Conservation (phyloP, 2,329 filamentous ascomycete genomes). For the Aureobasidium sp. region DNA sequence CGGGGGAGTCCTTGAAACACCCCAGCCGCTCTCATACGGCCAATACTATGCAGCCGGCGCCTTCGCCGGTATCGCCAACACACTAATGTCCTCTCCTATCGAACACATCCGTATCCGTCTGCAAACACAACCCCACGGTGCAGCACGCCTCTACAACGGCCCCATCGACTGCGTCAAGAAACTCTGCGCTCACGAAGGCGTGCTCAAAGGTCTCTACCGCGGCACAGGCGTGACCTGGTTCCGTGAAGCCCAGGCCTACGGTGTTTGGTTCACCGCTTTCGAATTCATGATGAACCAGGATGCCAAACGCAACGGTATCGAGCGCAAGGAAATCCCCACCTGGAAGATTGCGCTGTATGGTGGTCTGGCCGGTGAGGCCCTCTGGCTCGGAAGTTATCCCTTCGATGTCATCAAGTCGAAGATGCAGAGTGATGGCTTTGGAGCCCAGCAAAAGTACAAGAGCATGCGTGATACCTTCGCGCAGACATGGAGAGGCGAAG, state of each 20-base stretch:
- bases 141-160: conserved; percentile 66
- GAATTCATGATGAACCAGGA: conserved; percentile 95
- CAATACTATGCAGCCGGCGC: conserved; percentile 90
- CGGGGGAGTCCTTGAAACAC: conserved; percentile 24
- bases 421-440: conserved; percentile 97
- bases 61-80: conserved; percentile 88
- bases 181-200: conserved; percentile 59
- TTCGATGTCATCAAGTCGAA: conserved; percentile 98
- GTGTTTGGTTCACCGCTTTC: conserved; percentile 88
- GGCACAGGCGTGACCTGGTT: conserved; percentile 78
- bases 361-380: conserved; percentile 82
- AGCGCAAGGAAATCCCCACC: conserved; percentile 68
- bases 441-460: conserved; percentile 59
- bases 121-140: conserved; percentile 91
- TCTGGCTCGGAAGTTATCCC: conserved; percentile 91
- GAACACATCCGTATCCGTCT: conserved; percentile 95
- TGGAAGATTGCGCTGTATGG: conserved; percentile 89
- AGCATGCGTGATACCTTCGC: conserved; percentile 84
- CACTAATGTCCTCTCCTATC: conserved; percentile 78
- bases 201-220: conserved; percentile 71
- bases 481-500: conserved; percentile 71
- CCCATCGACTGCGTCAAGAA: conserved; percentile 88
- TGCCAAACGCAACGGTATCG: conserved; percentile 65
- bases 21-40: conserved; percentile 57
- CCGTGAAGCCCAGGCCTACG: conserved; percentile 90